Percentiles rank a stretch among this genome's conserved stretches.
These are phyloP conservation scores for Nasturtium officinale DNA, from an alignment of 345 rosid genomes.

Conservation along the genomic window DNA sequence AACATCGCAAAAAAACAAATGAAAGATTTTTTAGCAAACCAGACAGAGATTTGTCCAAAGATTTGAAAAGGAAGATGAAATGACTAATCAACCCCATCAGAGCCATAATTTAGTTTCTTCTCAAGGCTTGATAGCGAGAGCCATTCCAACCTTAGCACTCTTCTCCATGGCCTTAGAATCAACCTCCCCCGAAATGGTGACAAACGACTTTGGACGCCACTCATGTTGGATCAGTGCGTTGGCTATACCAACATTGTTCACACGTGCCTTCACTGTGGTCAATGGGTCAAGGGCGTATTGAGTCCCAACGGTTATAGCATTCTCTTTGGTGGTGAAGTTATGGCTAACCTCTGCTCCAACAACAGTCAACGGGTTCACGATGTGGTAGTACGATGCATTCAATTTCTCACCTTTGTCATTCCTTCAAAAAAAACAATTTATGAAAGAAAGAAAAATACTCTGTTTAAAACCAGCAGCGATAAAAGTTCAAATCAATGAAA, in stretches of 20 bases:
- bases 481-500: not conserved
- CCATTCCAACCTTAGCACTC: constrained; percentile 89
- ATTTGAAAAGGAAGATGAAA: constrained; percentile 4
- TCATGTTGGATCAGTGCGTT: constrained; percentile 94
- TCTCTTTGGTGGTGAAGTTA: constrained; percentile 78
- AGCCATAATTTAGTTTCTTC: constrained; percentile 37
- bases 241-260: constrained; percentile 81
- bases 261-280: constrained; percentile 85
- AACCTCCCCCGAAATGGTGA: constrained; percentile 90
- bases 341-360: constrained; percentile 97
- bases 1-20: constrained; percentile 40
- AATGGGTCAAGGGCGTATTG: constrained; percentile 89
- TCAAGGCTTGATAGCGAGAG: constrained; percentile 83
- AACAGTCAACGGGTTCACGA: constrained; percentile 79
- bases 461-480: not conserved
- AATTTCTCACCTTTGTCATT: constrained; percentile 79
- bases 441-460: not conserved
- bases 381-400: constrained; percentile 89
- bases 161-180: constrained; percentile 90
- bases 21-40: constrained; percentile 31
- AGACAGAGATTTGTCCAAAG: constrained; percentile 27
- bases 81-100: constrained; percentile 35
- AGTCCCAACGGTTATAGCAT: constrained; percentile 77
- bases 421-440: constrained; percentile 45
- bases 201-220: constrained; percentile 87